These are phyloP conservation scores for Dendrobium chrysotoxum DNA, from an alignment of 106 monocot genomes.

Conservation along the genomic window DNA sequence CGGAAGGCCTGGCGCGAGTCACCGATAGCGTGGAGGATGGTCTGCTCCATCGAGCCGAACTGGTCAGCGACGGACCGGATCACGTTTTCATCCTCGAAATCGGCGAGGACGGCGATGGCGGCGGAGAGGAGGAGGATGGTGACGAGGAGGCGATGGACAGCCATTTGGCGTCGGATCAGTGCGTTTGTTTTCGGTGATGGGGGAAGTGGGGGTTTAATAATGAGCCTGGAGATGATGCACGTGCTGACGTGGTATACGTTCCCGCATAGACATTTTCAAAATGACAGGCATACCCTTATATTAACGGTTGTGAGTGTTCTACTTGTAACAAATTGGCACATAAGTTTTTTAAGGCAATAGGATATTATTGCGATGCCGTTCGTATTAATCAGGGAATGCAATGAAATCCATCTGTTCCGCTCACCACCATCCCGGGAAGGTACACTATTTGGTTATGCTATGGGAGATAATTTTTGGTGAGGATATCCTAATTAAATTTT, in stretches of 20 bases:
- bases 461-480: no score
- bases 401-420: no score
- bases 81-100: constrained; percentile 37
- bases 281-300: neutral
- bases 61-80: constrained; percentile 57
- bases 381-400: no score
- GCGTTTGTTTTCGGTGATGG: neutral
- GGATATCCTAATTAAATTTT: no score
- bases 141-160: constrained; percentile 10
- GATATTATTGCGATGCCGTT: no score
- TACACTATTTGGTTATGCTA: no score
- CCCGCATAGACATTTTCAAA: neutral
- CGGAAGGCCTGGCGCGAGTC: constrained; percentile 40
- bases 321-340: no score
- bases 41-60: constrained; percentile 28
- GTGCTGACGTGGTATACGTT: constrained; percentile 7
- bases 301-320: neutral
- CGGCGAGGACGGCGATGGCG: constrained; percentile 6
- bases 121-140: constrained; percentile 13
- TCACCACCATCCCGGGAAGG: no score
- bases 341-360: no score
- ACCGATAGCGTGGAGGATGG: constrained; percentile 48
- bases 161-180: neutral
- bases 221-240: constrained; percentile 2
- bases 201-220: neutral